Base-by-base conservation (phyloP, 768 basidiomycete genomes). In the Tylopilus subfusipes region DNA sequence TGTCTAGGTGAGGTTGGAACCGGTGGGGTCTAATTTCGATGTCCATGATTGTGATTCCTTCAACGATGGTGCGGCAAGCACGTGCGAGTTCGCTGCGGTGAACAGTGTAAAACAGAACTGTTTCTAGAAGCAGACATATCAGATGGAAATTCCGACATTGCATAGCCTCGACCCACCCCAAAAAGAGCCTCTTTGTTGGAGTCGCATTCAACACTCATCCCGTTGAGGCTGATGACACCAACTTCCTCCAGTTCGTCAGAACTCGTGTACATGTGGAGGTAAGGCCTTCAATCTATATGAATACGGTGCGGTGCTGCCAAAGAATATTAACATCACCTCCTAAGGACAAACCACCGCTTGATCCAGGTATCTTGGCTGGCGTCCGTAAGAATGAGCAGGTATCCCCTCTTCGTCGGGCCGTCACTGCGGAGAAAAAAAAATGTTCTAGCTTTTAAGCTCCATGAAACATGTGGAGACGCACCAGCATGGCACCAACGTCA, bases 11-110 rank as follows among this genome's bases (percentile, higher is more conserved):
- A 77, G 75, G 59, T 77, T 75, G 60, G 82, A 73, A 64, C 88
- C 82, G 63, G 88, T 91, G 48, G 91, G 91, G 70, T 93, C 91
- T 62, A 94, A 75, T 70, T 90, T 92, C 55, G 79, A 75, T 63
- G 82, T 86, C 94, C 94, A 97, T 66, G 85, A 81, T 55, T 84
- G 84, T 54, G 93, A 77, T 64, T 97, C 94, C 74, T 90, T 95
- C 54, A 77, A 72, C 63, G 78, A 90, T 3, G 86, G 82, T 31
- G 93, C 92, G 10, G 90, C 86, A 11, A 97, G 78, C 34, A 90
- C 91, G 73, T 94, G 88, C 24, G 93, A 94, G 69, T 97, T 96
- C 9, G 90, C 90, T 13, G 90, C 79, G 2, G 94, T 94, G 72
- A 95, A 96, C 30, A 97, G 79, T 13, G 91, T 93, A 72, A 97